A percentile compares a stretch with the other conserved stretches of the same genome.
These are phyloP conservation scores for Ustilago cynodontis DNA, from an alignment of 1,284 basidiomycete genomes.

Conservation along the genomic window DNA sequence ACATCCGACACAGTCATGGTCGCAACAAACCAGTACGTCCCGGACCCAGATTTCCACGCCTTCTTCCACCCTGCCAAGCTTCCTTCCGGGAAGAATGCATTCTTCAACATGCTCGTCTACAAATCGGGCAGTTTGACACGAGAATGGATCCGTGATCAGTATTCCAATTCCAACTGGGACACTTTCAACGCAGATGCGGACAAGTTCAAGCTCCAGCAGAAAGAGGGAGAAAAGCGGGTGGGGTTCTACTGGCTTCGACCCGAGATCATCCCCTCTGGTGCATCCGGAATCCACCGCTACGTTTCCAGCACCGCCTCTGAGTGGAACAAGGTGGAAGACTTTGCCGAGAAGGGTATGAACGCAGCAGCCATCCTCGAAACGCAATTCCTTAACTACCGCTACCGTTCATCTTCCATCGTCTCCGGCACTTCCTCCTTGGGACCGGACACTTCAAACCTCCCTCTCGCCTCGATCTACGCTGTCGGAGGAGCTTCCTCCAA, in stretches of 20 bases:
- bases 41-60: constrained; percentile 72
- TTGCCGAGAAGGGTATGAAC: constrained; percentile 73
- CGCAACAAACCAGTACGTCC: constrained; percentile 72
- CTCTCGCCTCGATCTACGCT: constrained; percentile 78
- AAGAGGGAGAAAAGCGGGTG: constrained; percentile 57
- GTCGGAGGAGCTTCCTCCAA: constrained; percentile 86
- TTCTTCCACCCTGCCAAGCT: constrained; percentile 72
- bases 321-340: constrained; percentile 58
- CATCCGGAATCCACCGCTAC: constrained; percentile 79
- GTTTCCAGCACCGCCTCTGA: constrained; percentile 50
- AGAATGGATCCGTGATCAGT: constrained; percentile 81
- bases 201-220: constrained; percentile 16
- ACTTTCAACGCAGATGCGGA: constrained; percentile 79
- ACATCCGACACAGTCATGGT: constrained; percentile 90
- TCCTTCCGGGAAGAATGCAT: constrained; percentile 35
- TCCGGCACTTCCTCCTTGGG: constrained; percentile 67
- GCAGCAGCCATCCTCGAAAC: constrained; percentile 87
- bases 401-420: constrained; percentile 78
- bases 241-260: constrained; percentile 83
- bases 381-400: constrained; percentile 83
- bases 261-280: constrained; percentile 82
- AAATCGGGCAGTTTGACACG: constrained; percentile 73
- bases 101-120: constrained; percentile 73
- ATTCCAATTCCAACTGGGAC: constrained; percentile 78
- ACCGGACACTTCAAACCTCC: constrained; percentile 19